phyloP scores from a whole-genome alignment of 257 asterid genomes.

The Coffea eugenioides region DNA sequence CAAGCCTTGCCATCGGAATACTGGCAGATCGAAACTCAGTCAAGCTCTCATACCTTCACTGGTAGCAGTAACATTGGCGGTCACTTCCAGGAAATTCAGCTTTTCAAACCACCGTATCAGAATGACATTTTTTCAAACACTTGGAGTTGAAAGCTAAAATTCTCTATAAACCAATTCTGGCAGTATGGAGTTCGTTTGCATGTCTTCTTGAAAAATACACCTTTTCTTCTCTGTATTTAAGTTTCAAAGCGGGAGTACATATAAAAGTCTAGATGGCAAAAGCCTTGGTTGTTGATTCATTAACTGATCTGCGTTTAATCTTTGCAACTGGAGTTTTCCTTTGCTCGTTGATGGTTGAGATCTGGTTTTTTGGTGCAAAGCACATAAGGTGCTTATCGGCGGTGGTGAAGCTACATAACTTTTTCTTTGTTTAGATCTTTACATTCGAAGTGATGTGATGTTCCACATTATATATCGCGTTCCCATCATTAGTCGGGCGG shows the following conservation, averaged over 20 bases:
- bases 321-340: neutral
- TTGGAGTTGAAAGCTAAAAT: slow-evolving; percentile 29
- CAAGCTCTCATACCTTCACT: slow-evolving; percentile 30
- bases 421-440: neutral
- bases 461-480: neutral
- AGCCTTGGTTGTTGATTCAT: neutral
- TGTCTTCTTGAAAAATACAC: neutral
- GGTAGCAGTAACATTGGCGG: slow-evolving; percentile 24
- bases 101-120: slow-evolving; percentile 43
- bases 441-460: neutral
- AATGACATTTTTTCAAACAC: slow-evolving; percentile 43
- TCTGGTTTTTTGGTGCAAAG: neutral
- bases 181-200: neutral
- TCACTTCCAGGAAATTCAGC: slow-evolving; percentile 49
- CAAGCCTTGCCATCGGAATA: slow-evolving; percentile 50
- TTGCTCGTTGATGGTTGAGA: neutral
- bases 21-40: slow-evolving; percentile 53
- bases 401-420: neutral
- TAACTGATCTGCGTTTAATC: neutral
- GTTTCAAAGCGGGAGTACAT: slow-evolving; percentile 2
- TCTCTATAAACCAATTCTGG: neutral
- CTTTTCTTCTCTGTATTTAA: neutral
- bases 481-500: neutral
- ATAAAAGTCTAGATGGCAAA: neutral
- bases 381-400: neutral